These are phyloP conservation scores for Leccinum longicurvipes DNA, from an alignment of 768 basidiomycete species.

Conservation along the genomic window DNA sequence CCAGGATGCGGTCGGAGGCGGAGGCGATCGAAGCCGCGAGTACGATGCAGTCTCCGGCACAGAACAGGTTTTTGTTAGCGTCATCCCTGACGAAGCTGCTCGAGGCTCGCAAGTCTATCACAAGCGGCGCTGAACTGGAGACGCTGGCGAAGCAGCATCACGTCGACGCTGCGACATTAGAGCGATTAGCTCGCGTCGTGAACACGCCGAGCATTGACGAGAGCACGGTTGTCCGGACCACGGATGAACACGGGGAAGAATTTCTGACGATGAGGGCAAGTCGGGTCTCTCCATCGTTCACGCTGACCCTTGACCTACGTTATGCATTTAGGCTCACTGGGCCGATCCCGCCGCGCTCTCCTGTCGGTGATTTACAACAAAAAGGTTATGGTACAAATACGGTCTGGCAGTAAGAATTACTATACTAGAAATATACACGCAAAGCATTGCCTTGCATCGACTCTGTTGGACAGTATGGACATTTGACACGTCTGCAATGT, in stretches of 20 bases:
- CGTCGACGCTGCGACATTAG: slow-evolving; percentile 51
- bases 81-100: slow-evolving; percentile 53
- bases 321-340: slow-evolving; percentile 25
- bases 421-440: slow-evolving; percentile 59
- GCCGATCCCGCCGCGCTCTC: slow-evolving; percentile 20
- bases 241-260: slow-evolving; percentile 57
- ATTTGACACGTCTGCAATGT: slow-evolving; percentile 77
- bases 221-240: slow-evolving; percentile 39
- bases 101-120: slow-evolving; percentile 55
- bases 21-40: slow-evolving; percentile 39
- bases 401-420: background rate
- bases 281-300: background rate
- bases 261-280: slow-evolving; percentile 49
- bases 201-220: slow-evolving; percentile 62
- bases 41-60: slow-evolving; percentile 28
- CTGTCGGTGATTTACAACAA: background rate
- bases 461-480: slow-evolving; percentile 93
- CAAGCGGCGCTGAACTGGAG: slow-evolving; percentile 41
- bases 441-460: slow-evolving; percentile 54
- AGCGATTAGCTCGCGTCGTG: slow-evolving; percentile 52
- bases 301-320: background rate
- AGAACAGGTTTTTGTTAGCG: slow-evolving; percentile 58
- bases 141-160: slow-evolving; percentile 52
- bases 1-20: slow-evolving; percentile 52
- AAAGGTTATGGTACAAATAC: slow-evolving; percentile 1